Percentiles rank a stretch among this genome's conserved stretches.
phyloP scores from a whole-genome alignment of 371 early-diverging fungal genomes.

The Mucor piriformis region DNA sequence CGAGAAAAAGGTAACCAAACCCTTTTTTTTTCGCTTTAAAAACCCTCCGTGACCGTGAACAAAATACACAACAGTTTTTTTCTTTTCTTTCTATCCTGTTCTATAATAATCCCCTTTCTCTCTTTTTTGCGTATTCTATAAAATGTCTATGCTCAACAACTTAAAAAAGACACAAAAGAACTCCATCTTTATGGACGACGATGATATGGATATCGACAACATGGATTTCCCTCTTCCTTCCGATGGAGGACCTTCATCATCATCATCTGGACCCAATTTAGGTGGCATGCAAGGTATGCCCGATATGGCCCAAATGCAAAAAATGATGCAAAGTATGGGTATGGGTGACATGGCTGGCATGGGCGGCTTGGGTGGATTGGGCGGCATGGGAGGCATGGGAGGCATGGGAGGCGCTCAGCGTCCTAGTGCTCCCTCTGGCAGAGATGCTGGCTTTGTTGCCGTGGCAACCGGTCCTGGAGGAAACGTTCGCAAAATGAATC shows the following conservation, averaged over 20 bases:
- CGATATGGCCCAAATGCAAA: slow-evolving; percentile 34
- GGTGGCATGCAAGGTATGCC: slow-evolving; percentile 26
- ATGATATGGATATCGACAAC: slow-evolving; percentile 64
- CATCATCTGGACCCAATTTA: neutral
- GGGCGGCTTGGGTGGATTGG: slow-evolving; percentile 14
- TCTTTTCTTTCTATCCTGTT: slow-evolving; percentile 8
- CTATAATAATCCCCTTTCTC: too few relatives aligned
- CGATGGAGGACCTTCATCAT: slow-evolving; percentile 25
- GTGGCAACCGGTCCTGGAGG: slow-evolving; percentile 46
- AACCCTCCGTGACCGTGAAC: neutral
- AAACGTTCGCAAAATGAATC: slow-evolving; percentile 32
- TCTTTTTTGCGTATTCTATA: neutral
- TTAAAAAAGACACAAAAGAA: slow-evolving; percentile 46
- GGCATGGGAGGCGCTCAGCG: slow-evolving; percentile 8
- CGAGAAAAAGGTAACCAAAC: neutral
- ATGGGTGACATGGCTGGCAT: neutral
- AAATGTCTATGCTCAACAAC: slow-evolving; percentile 51
- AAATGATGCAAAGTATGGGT: slow-evolving; percentile 28
- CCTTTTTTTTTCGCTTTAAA: slow-evolving; percentile 1
- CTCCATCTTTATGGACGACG: slow-evolving; percentile 46
- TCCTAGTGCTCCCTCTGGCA: slow-evolving; percentile 4
- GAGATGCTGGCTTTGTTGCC: slow-evolving; percentile 17
- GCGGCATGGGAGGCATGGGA: slow-evolving; percentile 19
- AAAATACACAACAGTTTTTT: neutral
- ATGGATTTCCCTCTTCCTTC: slow-evolving; percentile 70